phyloP scores from a whole-genome alignment of 352 stramenopile genomes.

The Phytophthora pluvialis region DNA sequence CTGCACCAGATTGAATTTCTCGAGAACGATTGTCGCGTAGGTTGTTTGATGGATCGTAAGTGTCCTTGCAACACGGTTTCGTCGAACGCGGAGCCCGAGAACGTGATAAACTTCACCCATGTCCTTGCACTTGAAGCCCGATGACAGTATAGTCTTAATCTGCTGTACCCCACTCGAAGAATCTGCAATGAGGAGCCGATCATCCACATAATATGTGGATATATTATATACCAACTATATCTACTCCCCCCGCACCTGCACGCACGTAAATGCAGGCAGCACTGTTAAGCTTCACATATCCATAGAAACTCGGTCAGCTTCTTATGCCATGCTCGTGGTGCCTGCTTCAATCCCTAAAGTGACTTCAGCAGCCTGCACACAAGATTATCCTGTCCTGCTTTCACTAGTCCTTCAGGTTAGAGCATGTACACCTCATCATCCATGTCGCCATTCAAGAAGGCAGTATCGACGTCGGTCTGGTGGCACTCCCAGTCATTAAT shows the following conservation, averaged over 20 bases:
- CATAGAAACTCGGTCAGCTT: conserved; percentile 20
- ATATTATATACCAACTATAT: conserved; percentile 19
- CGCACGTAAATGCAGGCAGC: conserved; percentile 25
- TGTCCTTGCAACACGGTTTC: conserved; percentile 1
- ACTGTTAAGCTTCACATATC: conserved; percentile 20
- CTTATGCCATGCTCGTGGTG: conserved; percentile 21
- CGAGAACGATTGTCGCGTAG: conserved; percentile 10
- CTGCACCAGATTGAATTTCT: conserved; percentile 21
- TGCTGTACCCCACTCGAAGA: neutral
- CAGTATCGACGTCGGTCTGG: conserved; percentile 22
- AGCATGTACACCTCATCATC: conserved; percentile 23
- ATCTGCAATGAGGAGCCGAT: conserved; percentile 13
- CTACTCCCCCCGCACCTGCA: neutral
- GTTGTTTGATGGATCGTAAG: conserved; percentile 15
- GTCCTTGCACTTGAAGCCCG: conserved; percentile 20
- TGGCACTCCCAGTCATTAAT: conserved; percentile 28
- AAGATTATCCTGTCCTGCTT: neutral
- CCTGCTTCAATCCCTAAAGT: conserved; percentile 20
- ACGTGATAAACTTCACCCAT: conserved; percentile 18
- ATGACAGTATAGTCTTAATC: conserved; percentile 7
- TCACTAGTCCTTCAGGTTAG: conserved; percentile 9
- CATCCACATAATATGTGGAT: conserved; percentile 26
- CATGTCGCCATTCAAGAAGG: conserved; percentile 24
- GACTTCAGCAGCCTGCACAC: conserved; percentile 11
- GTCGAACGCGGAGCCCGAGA: neutral